Evolutionary conservation across 805 yeast genomes (phyloP).

Genomic region (Ogataea zsoltii): DNA sequence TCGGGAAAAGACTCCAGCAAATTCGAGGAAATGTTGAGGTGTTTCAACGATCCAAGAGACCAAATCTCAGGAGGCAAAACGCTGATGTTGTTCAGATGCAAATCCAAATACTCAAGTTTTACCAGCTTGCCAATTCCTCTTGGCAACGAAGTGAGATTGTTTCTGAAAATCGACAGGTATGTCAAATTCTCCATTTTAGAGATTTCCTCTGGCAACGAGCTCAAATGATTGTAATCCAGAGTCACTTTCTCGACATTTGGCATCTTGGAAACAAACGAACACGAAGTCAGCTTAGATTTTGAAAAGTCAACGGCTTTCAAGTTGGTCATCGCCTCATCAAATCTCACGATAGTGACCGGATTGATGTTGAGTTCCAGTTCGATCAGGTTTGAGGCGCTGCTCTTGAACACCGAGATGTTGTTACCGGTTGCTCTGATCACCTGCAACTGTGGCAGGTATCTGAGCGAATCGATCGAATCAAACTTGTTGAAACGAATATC

Average conservation of each 20-base stretch:
- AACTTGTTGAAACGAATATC: conserved; percentile 74
- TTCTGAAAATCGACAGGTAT: conserved; percentile 68
- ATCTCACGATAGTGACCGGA: conserved; percentile 72
- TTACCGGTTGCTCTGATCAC: conserved; percentile 76
- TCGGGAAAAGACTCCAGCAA: conserved; percentile 61
- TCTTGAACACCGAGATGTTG: conserved; percentile 68
- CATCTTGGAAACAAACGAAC: conserved; percentile 65
- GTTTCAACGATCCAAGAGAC: conserved; percentile 55
- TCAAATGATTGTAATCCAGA: conserved; percentile 80
- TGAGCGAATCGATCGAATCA: conserved; percentile 55
- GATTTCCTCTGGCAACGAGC: conserved; percentile 70
- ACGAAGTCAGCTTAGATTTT: conserved; percentile 77
- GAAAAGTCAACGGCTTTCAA: conserved; percentile 74
- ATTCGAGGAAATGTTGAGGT: conserved; percentile 74
- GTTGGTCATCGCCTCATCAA: conserved; percentile 53
- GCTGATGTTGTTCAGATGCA: conserved; percentile 83
- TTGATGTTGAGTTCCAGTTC: conserved; percentile 76
- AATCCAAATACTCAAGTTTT: conserved; percentile 65
- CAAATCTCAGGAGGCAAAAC: conserved; percentile 67
- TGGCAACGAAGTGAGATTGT: conserved; percentile 75
- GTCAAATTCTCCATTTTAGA: conserved; percentile 58
- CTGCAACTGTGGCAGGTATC: conserved; percentile 61
- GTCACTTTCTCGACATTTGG: conserved; percentile 70
- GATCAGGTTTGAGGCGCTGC: conserved; percentile 60
- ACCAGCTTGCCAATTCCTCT: conserved; percentile 58